Percentiles rank a stretch among this genome's conserved stretches.
phyloP scores from a whole-genome alignment of 108 stramenopile genomes.

The Asterionellopsis glacialis region DNA sequence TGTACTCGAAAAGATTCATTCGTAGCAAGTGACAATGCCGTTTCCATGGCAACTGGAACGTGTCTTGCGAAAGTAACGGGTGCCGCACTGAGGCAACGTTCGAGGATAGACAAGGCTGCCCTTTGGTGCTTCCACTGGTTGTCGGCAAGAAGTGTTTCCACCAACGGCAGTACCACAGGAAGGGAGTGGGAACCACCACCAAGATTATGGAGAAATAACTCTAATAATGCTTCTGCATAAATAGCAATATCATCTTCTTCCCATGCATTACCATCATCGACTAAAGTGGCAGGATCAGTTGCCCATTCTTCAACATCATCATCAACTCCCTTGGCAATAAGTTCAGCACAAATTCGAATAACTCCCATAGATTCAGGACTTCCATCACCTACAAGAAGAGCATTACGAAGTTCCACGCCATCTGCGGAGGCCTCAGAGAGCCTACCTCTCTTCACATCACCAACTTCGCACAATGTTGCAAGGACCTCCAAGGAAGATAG shows the following conservation, averaged over 20 bases:
- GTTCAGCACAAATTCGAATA: slow-evolving; percentile 25
- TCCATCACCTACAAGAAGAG: background rate
- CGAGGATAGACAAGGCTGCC: slow-evolving; percentile 54
- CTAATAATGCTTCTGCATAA: slow-evolving; percentile 47
- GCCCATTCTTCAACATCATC: slow-evolving; percentile 52
- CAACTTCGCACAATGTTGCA: slow-evolving; percentile 38
- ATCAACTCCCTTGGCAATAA: slow-evolving; percentile 23
- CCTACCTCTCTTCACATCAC: slow-evolving; percentile 36
- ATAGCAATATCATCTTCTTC: slow-evolving; percentile 49
- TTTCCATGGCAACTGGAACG: slow-evolving; percentile 44
- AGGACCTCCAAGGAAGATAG: slow-evolving; percentile 51
- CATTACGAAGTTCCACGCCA: slow-evolving; percentile 3
- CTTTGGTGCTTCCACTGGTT: slow-evolving; percentile 32
- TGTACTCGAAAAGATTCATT: slow-evolving; percentile 41
- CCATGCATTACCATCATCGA: slow-evolving; percentile 37
- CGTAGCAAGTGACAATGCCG: slow-evolving; percentile 27
- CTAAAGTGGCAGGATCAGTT: slow-evolving; percentile 32
- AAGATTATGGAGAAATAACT: slow-evolving; percentile 45
- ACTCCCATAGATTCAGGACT: slow-evolving; percentile 15
- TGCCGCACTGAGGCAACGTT: slow-evolving; percentile 46
- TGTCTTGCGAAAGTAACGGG: slow-evolving; percentile 54
- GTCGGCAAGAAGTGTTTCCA: slow-evolving; percentile 28
- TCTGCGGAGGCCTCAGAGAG: slow-evolving; percentile 16
- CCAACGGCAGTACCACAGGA: slow-evolving; percentile 37
- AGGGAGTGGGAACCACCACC: slow-evolving; percentile 37